Evolutionary conservation across 208 protist genomes (phyloP), one percentile per base, ranked within the genome.

Genomic region (Trypanosoma platydactyli): DNA sequence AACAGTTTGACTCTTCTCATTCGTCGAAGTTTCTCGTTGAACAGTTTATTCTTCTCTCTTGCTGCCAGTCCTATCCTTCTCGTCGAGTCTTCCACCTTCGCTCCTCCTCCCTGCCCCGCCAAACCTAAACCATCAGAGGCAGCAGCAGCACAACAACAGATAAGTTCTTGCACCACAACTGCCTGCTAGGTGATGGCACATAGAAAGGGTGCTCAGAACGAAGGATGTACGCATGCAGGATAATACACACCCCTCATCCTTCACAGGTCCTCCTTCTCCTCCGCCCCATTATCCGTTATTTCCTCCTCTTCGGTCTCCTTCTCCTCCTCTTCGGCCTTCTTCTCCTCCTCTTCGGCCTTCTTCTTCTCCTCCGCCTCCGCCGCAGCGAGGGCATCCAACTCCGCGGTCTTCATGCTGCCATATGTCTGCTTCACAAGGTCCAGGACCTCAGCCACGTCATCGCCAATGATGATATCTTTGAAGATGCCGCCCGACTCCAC

Each of bases 401-500:
- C 68, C 33, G 68, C 69, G 13, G 59, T 60, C 57, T 72, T 75
- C 53, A 70, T 58, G 59, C 46, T 61, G 35, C 40, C 56, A 35
- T 70, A 76, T 2, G 75, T 80, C 45, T 41, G 55, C 62, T 78
- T 44, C 54, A 82, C 59, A 6, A 79, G 18, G 1, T 71, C 63
- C 52, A 95, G 65, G 60, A 97, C 96, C 65, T 97, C 96, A 40
- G 77, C 68, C 18, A 95, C 25, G 68, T 85, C 52, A 68, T 98
- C 94, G 38, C 84, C 79, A 48, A 99, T 74, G 56, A 98, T 79
- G 67, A 99, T 97, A 83, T 98, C 93, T 68, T 98, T 91, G 74
- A 98, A 98, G 75, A 98, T 97, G 71, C 88, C 92, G 61, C 97
- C 97, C 33, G 84, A 76, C 84, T 98, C 92, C 53, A 98, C 95